Evolutionary conservation across 2,329 filamentous ascomycete genomes (phyloP).

Genomic region (Talaromyces sp.): DNA sequence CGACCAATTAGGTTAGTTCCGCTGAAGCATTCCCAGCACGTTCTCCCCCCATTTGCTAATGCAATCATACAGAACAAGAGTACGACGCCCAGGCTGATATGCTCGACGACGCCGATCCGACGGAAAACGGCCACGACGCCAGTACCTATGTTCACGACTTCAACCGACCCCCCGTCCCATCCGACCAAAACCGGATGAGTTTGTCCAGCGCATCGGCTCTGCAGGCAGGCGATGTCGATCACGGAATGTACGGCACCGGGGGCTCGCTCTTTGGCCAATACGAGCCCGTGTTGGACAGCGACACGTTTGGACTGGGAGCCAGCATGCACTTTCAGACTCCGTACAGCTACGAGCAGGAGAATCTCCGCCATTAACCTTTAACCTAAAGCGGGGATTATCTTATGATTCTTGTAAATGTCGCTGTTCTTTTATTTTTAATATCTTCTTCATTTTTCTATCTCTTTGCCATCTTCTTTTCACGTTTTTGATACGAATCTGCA

Average conservation of each 20-base stretch:
- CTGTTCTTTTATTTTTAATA: not conserved
- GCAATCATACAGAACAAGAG: conserved; percentile 84
- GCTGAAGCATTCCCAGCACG: conserved; percentile 38
- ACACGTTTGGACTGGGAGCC: conserved; percentile 87
- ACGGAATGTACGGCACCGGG: conserved; percentile 40
- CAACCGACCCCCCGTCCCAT: conserved; percentile 39
- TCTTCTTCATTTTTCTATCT: not conserved
- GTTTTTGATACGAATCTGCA: conserved; percentile 10
- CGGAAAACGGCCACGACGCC: conserved; percentile 62
- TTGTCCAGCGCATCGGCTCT: conserved; percentile 40
- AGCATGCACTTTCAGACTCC: conserved; percentile 93
- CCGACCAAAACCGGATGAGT: conserved; percentile 36
- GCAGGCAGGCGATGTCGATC: conserved; percentile 32
- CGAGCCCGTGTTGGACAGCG: conserved; percentile 84
- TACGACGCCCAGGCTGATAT: conserved; percentile 88
- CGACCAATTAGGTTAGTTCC: conserved; percentile 85
- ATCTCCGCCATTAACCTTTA: conserved; percentile 23
- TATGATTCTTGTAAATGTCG: not conserved
- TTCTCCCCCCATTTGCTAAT: conserved; percentile 31
- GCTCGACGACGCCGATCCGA: conserved; percentile 72
- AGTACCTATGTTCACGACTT: conserved; percentile 60
- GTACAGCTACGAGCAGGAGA: conserved; percentile 51
- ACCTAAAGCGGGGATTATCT: conserved; percentile 12
- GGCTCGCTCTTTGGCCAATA: conserved; percentile 63
- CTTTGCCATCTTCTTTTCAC: conserved; percentile 3